phyloP scores from a whole-genome alignment of 768 basidiomycete species.

The Mycena albidolilacea region DNA sequence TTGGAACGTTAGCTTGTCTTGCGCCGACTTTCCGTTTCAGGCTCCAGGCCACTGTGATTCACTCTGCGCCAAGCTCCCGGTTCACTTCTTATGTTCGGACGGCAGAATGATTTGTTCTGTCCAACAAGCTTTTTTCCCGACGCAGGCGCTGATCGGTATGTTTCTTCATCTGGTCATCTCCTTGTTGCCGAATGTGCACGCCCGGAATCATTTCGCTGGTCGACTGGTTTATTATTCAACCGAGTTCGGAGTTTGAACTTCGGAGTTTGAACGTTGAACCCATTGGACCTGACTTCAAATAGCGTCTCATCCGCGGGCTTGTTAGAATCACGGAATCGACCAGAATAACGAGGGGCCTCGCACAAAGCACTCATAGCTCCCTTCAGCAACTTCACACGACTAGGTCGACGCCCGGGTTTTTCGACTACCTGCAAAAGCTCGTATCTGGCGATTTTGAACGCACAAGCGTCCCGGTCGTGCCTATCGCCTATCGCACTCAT shows the following conservation, averaged over 20 bases:
- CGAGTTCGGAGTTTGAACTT: not conserved
- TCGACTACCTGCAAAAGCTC: not conserved
- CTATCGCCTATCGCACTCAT: not conserved
- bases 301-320: not conserved
- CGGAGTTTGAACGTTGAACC: not conserved
- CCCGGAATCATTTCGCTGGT: not conserved
- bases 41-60: not conserved
- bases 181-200: not conserved
- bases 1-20: conserved; percentile 24
- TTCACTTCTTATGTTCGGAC: not conserved
- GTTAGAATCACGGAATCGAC: not conserved
- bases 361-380: not conserved
- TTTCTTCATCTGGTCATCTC: not conserved
- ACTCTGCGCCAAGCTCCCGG: conserved; percentile 22
- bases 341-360: not conserved
- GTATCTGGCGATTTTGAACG: not conserved
- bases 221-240: not conserved
- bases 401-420: not conserved
- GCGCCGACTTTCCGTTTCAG: conserved; percentile 24
- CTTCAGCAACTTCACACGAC: not conserved
- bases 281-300: too few species aligned
- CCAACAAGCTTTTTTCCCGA: conserved; percentile 19
- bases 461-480: not conserved
- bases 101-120: conserved; percentile 19
- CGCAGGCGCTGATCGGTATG: not conserved